Evolutionary conservation across 75 land plant species (phyloP), one percentile per base, ranked within the genome.

Genomic region (Pinus albicaulis): DNA sequence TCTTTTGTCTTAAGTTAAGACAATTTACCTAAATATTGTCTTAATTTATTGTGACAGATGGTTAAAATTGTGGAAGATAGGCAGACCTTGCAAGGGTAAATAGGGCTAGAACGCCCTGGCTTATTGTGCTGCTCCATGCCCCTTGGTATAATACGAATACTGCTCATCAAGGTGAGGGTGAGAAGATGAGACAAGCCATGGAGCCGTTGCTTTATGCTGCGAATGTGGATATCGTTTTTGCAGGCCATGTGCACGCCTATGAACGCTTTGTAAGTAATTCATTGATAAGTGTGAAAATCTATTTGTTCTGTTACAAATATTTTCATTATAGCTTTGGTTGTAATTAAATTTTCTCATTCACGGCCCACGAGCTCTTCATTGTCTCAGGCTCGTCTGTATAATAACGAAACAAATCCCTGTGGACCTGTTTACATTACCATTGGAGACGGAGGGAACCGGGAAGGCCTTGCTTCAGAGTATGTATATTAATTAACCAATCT

Each of bases 181-280:
- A 89, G 59, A 73, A 69, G 10, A 96, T 96, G 99, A 92, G 88
- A 93, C 78, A 75, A 3, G 62, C 88, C 34, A 87, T 96, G 91
- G 99, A 96, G 73, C 84, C 86, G 15, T 75, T 94, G 76, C 90
- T 94, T 25, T 85, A 86, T 79, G 84, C 87, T 75, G 86, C 91
- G 34, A 78, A 85, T 65, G 99, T 85, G 0, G 99, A 98, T 64
- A 53, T 98, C 24, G 88, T 98, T 71, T 57, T 98, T 74, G 85
- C 99, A 31, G 99, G 99, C 61, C 99, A 98, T 83, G 99, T 98
- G 36, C 99, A 98, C 86, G 93, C 99, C 26, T 98, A 95, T 78
- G 99, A 98, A 66, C 89, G 99, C 34, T 72, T 91, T 24, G 99
- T 98, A 95, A 78, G 86, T 71, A 48, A 19, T 59, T n/a, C 22